Conservation (phyloP, 73 alveolate species). For the Paramecium tetraurelia region DNA sequence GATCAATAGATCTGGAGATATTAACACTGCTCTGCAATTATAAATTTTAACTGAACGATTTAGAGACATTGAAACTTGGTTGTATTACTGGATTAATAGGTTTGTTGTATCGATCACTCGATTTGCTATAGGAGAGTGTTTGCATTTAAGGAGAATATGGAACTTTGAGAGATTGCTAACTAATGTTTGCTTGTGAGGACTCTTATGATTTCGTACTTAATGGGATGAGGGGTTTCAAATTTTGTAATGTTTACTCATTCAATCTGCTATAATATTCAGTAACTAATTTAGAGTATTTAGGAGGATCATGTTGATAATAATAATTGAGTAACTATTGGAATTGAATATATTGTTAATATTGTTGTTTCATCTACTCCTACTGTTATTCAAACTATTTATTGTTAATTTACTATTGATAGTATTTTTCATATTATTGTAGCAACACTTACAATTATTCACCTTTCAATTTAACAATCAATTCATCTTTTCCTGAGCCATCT, state of each 20-base stretch:
- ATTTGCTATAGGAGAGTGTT: neutral
- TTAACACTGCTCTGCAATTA: neutral
- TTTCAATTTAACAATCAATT: neutral
- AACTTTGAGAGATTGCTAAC: neutral
- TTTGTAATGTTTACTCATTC: neutral
- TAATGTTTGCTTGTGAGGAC: neutral
- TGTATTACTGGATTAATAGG: neutral
- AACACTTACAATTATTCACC: neutral
- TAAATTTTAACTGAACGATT: neutral
- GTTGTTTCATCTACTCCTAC: neutral
- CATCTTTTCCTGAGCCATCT: neutral
- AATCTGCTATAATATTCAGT: neutral
- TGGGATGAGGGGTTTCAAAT: neutral
- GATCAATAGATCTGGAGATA: neutral
- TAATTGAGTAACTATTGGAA: neutral
- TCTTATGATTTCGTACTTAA: neutral
- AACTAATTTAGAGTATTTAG: neutral
- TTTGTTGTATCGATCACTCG: neutral
- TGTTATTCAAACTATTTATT: neutral
- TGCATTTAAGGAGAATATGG: neutral
- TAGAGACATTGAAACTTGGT: neutral
- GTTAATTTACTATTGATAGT: neutral
- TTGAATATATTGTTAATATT: neutral
- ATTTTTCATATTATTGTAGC: neutral
- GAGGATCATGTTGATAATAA: neutral